phyloP scores from a whole-genome alignment of 2,329 filamentous ascomycete species.

The Davidsoniella virescens region DNA sequence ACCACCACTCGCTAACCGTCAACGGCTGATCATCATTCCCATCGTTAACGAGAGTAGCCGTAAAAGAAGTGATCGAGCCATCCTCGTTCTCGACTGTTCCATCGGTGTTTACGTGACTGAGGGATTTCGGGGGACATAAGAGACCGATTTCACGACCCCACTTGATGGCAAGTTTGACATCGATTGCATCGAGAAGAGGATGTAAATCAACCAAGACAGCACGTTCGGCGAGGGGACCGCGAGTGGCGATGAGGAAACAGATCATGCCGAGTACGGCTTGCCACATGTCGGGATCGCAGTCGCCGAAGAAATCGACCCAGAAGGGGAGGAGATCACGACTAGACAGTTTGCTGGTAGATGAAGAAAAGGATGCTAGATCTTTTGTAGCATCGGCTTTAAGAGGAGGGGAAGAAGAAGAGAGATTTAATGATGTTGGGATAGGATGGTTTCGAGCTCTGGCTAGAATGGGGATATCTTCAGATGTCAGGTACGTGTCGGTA shows the following conservation, averaged over 20 bases:
- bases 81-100: not conserved
- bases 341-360: no score
- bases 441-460: conserved; percentile 21
- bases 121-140: conserved; percentile 20
- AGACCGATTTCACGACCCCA: conserved; percentile 43
- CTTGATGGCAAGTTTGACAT: conserved; percentile 38
- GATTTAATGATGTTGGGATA: conserved; percentile 22
- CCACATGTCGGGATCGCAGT: conserved; percentile 44
- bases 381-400: no score
- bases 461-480: conserved; percentile 31
- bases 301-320: conserved; percentile 55
- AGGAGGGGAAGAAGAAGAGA: no score
- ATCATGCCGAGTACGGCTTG: conserved; percentile 45
- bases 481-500: conserved; percentile 45
- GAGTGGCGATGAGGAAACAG: conserved; percentile 43
- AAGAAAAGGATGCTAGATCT: no score
- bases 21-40: conserved; percentile 15
- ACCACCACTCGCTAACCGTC: conserved; percentile 50
- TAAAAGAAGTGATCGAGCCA: no score
- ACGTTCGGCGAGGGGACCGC: conserved; percentile 37
- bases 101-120: conserved; percentile 6
- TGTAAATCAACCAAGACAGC: conserved; percentile 39
- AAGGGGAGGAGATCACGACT: conserved; percentile 40
- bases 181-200: conserved; percentile 45
- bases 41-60: no score